Evolutionary conservation across 768 basidiomycete species (phyloP).

Genomic region (Pulveroboletus ravenelii): DNA sequence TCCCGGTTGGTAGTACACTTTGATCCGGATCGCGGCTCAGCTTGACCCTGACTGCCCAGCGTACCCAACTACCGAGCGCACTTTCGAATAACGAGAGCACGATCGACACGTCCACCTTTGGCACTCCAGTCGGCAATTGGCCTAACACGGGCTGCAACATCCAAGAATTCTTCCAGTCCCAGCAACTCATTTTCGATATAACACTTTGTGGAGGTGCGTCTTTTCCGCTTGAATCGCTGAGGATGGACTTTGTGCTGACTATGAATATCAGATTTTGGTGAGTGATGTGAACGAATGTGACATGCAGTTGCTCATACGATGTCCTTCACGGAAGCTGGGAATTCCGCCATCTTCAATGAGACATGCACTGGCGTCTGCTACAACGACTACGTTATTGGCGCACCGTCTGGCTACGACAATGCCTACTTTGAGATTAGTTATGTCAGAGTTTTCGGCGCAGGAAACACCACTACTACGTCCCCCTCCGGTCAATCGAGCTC

Average conservation of each 20-base stretch:
- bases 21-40: neutral
- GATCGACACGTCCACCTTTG: conserved; percentile 53
- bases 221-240: conserved; percentile 10
- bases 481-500: conserved; percentile 17
- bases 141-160: conserved; percentile 52
- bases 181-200: conserved; percentile 69
- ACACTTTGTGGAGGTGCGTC: conserved; percentile 60
- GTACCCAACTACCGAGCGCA: conserved; percentile 41
- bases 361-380: conserved; percentile 70
- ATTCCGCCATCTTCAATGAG: conserved; percentile 45
- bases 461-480: conserved; percentile 26
- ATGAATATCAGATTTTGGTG: conserved; percentile 29
- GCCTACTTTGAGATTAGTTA: conserved; percentile 73
- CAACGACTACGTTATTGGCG: conserved; percentile 61
- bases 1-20: conserved; percentile 17
- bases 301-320: conserved; percentile 4
- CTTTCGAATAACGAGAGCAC: conserved; percentile 47
- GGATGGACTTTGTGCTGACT: conserved; percentile 15
- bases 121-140: conserved; percentile 69
- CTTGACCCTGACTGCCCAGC: conserved; percentile 14
- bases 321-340: conserved; percentile 43
- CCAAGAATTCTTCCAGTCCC: conserved; percentile 51
- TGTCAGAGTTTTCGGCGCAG: conserved; percentile 45
- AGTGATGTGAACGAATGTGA: conserved; percentile 1
- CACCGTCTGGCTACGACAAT: conserved; percentile 54